Evolutionary conservation across 192 early-diverging fungal species (phyloP), one percentile per base, ranked within the genome.

Genomic region (Podila epigama): DNA sequence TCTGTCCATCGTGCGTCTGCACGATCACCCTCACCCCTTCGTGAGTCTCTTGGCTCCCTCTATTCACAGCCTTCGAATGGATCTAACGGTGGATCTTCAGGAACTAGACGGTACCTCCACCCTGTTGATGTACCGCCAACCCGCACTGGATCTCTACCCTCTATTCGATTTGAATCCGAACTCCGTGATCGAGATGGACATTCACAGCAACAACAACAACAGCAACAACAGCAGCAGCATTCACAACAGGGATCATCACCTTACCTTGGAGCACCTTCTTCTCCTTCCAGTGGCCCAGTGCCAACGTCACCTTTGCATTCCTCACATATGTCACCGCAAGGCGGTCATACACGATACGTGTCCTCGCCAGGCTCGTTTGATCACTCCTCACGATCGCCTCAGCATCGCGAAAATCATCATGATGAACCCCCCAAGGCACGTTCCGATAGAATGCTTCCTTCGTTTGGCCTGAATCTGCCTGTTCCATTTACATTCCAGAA

Each of bases 381-480:
- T 10, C 63, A 77, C 31, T 32, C 18, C 16, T 58, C 39, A 25
- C 48, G 59, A 16, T 64, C 63, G 31, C 64, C 70, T 28, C 63
- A 66, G 33, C 63, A 63, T 33, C 68, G 68, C 34, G 73, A 77
- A 8, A 25, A 44, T n/a, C 7, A 20, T 12, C 66, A 58, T 4
- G 73, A 68, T 16, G 73, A 77, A n/a, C 66, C 65, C 31, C 44
- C 44, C 15, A 48, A 22, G 10, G 44, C 44, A 15, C 66, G 66
- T 37, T 77, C 73, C 0, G 73, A 77, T 28, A 52, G 73, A 12
- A 68, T 77, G 73, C 48, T 77, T 4, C 73, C 73, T 0, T 77
- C 73, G 25, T 77, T 77, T 54, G 73, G 73, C n/a, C 13, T 56
- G 37, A 77, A 68, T 10, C 51, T 77, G n/a, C 73, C 73, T 34